Base-by-base conservation (phyloP, 305 asterid species). In the Fraxinus latifolia region DNA sequence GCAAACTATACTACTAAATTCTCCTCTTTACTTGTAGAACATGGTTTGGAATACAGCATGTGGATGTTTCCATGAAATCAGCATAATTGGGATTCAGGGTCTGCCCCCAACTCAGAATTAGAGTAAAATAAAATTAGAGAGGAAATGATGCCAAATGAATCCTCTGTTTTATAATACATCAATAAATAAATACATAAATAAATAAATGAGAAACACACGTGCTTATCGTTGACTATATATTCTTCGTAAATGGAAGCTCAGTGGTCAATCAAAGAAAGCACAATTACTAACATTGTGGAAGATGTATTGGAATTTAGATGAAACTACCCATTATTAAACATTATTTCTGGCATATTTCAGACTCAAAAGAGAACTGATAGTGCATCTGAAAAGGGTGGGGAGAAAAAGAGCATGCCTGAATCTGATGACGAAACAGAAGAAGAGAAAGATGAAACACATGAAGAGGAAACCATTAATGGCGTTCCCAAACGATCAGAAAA, bases 381-480 rank as follows among this genome's bases (percentile, higher is more conserved):
- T 82, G 85, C 89, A 74, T 86, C 96, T 37, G 85, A 84, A 77
- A 91, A 86, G 85, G 83, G 83, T 47, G 91, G 81, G 75, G 92
- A 83, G 86, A 88, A 84, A 53, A 87, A 91, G 80, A 82, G 79
- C 79, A 21, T 76, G 17, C 84, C 88, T 34, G 92, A 88, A 79
- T 87, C 93, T 7, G 96, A 93, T 83, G 90, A 88, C 83, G 97
- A 90, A 85, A 87, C 87, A 68, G 95, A 83, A 47, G 92, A 87
- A 79, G 92, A 88, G 76, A 88, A 89, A 74, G 90, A 85, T 80
- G 89, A 91, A 80, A 85, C 80, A 74, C 76, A 80, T 47, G 90
- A 81, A 34, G 81, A 72, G 17, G 82, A 90, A 80, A 87, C 87
- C 76, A 84, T 71, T 29, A 86, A 83, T 81, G 91, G 91, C 70